These are phyloP conservation scores for Microdochium paspali DNA, from an alignment of 2,329 filamentous ascomycete species.

Conservation along the genomic window DNA sequence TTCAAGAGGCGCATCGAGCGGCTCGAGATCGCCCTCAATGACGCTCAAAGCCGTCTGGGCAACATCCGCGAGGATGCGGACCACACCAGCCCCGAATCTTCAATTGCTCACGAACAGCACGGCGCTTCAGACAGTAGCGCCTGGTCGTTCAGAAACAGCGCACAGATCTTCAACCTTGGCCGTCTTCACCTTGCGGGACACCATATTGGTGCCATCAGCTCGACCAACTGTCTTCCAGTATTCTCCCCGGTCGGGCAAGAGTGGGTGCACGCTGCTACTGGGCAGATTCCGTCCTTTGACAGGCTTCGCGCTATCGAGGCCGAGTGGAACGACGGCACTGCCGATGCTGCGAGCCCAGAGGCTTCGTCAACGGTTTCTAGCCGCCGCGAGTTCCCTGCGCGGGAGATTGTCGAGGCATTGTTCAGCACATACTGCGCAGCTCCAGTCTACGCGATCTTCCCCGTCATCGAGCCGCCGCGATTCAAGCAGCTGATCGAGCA, in stretches of 20 bases:
- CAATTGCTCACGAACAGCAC: not conserved
- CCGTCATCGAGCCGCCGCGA: not conserved
- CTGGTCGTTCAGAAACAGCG: not conserved
- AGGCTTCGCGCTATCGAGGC: not conserved
- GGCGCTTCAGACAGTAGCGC: not conserved
- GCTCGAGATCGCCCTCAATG: not conserved
- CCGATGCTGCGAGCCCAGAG: not conserved
- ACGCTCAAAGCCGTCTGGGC: not conserved
- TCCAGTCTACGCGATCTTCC: not conserved
- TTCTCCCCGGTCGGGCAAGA: not conserved
- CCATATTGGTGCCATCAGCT: not conserved
- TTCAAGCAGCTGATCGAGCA: not conserved
- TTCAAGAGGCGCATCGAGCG: not conserved
- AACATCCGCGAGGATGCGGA: not conserved
- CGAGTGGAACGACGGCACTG: not conserved
- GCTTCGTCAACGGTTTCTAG: not conserved
- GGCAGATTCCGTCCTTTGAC: not conserved
- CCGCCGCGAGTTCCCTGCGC: not conserved
- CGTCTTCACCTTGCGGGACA: not conserved
- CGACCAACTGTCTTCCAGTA: not conserved
- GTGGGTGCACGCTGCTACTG: not conserved
- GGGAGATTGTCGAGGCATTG: not conserved
- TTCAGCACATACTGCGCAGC: not conserved
- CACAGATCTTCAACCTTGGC: not conserved
- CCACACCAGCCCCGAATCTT: not conserved